Evolutionary conservation across 2,329 filamentous ascomycete genomes (phyloP).

Genomic region (Ophiostoma ips): DNA sequence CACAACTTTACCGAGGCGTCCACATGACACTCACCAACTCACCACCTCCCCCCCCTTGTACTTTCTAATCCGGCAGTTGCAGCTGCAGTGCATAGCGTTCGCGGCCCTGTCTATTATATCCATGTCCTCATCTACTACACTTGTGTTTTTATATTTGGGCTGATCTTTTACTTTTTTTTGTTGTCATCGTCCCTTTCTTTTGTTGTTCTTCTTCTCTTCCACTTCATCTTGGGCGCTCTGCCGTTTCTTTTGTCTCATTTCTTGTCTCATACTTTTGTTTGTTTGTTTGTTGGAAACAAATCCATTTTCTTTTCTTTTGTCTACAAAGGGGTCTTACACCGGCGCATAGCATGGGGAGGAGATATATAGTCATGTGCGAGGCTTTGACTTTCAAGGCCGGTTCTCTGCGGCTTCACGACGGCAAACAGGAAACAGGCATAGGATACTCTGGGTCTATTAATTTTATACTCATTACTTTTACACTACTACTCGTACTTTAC

Average conservation of each 20-base stretch:
- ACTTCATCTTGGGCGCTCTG: not conserved
- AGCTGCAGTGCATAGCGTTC: too few relatives aligned
- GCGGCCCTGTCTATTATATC: too few relatives aligned
- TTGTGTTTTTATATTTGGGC: not conserved
- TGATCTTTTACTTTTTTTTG: not conserved
- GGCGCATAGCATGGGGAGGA: slow-evolving; percentile 13
- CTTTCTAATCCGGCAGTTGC: too few relatives aligned
- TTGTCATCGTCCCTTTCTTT: not conserved
- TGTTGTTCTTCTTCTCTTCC: not conserved
- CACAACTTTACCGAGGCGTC: too few relatives aligned
- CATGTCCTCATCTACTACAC: too few relatives aligned
- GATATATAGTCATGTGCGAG: slow-evolving; percentile 9
- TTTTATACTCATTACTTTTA: slow-evolving; percentile 1
- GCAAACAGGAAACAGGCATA: slow-evolving; percentile 6
- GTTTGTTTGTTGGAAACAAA: not conserved
- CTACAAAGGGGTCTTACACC: not conserved
- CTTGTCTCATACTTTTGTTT: not conserved
- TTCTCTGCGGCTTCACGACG: slow-evolving; percentile 2
- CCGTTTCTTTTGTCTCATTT: not conserved
- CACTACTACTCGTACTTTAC: too few relatives aligned
- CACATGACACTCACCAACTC: too few relatives aligned
- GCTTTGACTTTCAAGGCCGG: not conserved
- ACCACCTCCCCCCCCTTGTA: too few relatives aligned
- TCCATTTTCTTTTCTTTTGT: slow-evolving; percentile 4
- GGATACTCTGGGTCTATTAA: slow-evolving; percentile 1